These are phyloP conservation scores for Lecanicillium sp. DNA, from an alignment of 2,329 filamentous ascomycete genomes.

Conservation along the genomic window DNA sequence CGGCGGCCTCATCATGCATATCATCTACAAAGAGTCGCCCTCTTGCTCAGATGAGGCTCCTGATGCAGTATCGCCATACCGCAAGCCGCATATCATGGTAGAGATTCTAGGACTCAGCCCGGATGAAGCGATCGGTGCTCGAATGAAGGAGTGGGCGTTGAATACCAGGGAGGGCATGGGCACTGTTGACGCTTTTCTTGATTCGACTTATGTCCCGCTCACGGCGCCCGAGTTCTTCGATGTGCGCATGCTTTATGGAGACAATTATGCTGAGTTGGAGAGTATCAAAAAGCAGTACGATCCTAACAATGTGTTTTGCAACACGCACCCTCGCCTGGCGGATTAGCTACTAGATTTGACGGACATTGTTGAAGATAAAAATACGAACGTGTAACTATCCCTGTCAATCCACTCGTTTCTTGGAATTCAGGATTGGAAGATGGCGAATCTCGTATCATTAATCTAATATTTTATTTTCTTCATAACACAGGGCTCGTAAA, in stretches of 20 bases:
- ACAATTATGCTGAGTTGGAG: slow-evolving; percentile 17
- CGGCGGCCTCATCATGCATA: slow-evolving; percentile 9
- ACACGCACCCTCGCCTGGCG: neutral
- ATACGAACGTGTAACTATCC: too few species aligned
- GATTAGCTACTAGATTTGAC: too few species aligned
- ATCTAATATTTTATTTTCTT: too few species aligned
- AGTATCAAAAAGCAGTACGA: slow-evolving; percentile 23
- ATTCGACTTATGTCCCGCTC: slow-evolving; percentile 23
- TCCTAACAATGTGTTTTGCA: slow-evolving; percentile 25
- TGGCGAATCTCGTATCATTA: too few species aligned
- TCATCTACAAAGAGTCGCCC: slow-evolving; percentile 3
- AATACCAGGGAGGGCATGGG: slow-evolving; percentile 14
- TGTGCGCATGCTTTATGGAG: slow-evolving; percentile 20
- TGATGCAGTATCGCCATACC: slow-evolving; percentile 20
- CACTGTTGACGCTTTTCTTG: slow-evolving; percentile 17
- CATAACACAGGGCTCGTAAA: too few species aligned
- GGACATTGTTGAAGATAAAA: too few species aligned
- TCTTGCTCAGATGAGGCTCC: slow-evolving; percentile 6
- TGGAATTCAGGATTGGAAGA: too few species aligned
- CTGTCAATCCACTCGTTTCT: too few species aligned
- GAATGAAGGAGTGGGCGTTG: slow-evolving; percentile 16
- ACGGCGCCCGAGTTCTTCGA: slow-evolving; percentile 16
- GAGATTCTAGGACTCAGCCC: slow-evolving; percentile 23
- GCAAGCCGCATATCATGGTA: slow-evolving; percentile 25
- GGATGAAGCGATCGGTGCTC: slow-evolving; percentile 14